Conservation (phyloP, 2,329 filamentous ascomycete species). For the Alternaria longipes region DNA sequence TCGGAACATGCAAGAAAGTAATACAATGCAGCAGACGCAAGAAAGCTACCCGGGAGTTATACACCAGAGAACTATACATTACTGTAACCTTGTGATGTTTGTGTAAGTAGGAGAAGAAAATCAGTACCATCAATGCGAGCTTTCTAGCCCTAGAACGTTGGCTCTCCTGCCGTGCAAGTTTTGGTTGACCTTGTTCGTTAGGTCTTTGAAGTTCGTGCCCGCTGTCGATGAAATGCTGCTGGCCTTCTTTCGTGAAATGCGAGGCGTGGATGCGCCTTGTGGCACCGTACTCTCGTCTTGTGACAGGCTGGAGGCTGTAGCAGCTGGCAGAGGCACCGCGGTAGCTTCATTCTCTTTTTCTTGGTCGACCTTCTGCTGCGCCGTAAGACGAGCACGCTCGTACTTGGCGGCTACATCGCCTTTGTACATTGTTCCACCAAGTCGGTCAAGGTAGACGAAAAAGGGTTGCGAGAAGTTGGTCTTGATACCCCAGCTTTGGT, state of each 20-base stretch:
- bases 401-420: slow-evolving; percentile 68
- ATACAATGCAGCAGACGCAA: slow-evolving; percentile 37
- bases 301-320: slow-evolving; percentile 26
- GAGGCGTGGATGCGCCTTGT: slow-evolving; percentile 47
- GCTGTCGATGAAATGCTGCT: slow-evolving; percentile 50
- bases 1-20: slow-evolving; percentile 28
- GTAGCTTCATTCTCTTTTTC: slow-evolving; percentile 51
- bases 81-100: slow-evolving; percentile 27
- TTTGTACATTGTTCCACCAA: slow-evolving; percentile 84
- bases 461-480: slow-evolving; percentile 90
- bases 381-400: slow-evolving; percentile 63
- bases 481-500: slow-evolving; percentile 99
- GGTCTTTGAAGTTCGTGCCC: slow-evolving; percentile 55
- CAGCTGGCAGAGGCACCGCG: slow-evolving; percentile 21
- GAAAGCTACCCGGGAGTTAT: slow-evolving; percentile 19
- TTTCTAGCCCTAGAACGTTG: slow-evolving; percentile 58
- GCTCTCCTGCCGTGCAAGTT: slow-evolving; percentile 57
- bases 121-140: slow-evolving; percentile 43
- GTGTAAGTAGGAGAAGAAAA: slow-evolving; percentile 21
- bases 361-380: slow-evolving; percentile 65
- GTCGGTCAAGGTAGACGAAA: slow-evolving; percentile 93
- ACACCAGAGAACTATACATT: slow-evolving; percentile 47
- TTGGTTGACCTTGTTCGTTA: slow-evolving; percentile 57
- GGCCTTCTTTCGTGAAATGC: slow-evolving; percentile 55
- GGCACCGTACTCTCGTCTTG: slow-evolving; percentile 37